Evolutionary conservation across 2,329 filamentous ascomycete species (phyloP).

Genomic region (Colletotrichum sp.): DNA sequence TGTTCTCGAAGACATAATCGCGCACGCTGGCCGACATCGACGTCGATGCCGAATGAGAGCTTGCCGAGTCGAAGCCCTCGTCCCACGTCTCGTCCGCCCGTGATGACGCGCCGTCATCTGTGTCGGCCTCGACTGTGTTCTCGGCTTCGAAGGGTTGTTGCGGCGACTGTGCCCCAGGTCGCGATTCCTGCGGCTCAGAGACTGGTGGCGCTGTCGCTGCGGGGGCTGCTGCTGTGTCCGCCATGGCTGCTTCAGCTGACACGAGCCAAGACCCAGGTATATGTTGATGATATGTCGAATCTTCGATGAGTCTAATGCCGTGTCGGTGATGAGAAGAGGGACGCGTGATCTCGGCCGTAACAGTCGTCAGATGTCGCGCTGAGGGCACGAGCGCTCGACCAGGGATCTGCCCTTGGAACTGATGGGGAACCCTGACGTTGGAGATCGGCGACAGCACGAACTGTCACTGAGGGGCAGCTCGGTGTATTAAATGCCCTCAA

Average conservation of each 20-base stretch:
- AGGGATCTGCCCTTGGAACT: background rate
- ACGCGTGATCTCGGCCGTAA: background rate
- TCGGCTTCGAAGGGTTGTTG: background rate
- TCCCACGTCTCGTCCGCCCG: background rate
- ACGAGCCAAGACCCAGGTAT: background rate
- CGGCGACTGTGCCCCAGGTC: background rate
- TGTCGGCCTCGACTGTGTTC: conserved; percentile 7
- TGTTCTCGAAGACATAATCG: conserved; percentile 38
- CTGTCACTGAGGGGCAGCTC: background rate
- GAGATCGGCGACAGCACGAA: background rate
- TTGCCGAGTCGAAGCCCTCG: conserved; percentile 4
- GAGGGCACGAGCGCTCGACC: background rate
- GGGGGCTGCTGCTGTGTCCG: background rate
- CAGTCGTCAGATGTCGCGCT: background rate
- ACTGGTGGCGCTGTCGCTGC: background rate
- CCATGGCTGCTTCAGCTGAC: background rate
- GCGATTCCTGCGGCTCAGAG: background rate
- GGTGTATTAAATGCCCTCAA: background rate
- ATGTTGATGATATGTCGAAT: background rate
- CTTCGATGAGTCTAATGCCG: background rate
- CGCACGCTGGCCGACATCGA: conserved; percentile 14
- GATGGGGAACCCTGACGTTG: background rate
- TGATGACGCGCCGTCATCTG: background rate
- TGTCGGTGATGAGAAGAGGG: background rate
- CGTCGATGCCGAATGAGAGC: conserved; percentile 5